Base-by-base conservation (phyloP, 2,329 filamentous ascomycete species). In the Aspergillus aculeatinus region DNA sequence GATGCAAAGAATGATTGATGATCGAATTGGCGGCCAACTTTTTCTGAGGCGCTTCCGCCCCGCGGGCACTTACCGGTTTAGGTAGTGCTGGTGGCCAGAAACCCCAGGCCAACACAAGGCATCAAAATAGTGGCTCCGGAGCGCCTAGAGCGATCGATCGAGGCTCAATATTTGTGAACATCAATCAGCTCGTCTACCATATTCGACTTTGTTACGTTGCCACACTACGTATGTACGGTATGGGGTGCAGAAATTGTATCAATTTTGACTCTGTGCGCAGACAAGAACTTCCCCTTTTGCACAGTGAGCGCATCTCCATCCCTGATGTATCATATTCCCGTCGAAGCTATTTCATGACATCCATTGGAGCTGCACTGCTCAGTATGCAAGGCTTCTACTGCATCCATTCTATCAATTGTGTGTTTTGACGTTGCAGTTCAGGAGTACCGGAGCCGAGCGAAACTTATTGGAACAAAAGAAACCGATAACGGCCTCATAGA, bases 51-150 rank as follows among this genome's bases (percentile, higher is more conserved):
- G 39, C 39, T 16, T 5, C 39, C 12, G 39, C 55, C 57, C 25
- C 57, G 58, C 60, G 64, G 66, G 60, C 60, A 59, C 66, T 68
- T 68, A 64, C 67, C 63, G 16, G n/a, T 59, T 65, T 54, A 16
- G 64, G 63, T 44, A 47, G 10, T 0, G 7, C 25, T 25, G 27
- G 2, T 9, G 57, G 63, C 64, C 58, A 60, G 9, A 14, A 1
- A 0, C 14, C 2, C 54, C 4, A 62, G 63, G 65, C 61, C 48
- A 4, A 2, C 49, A 47, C 12, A 16, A 60, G 56, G 42, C 57
- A 58, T 60, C 52, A 48, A 23, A 58, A 59, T 58, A 47, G 23
- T 60, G 67, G 62, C 66, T 62, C 63, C 59, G 60, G 65, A 66
- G 60, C 64, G 67, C 64, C 59, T 47, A 51, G 59, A 25, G 47